Base-by-base conservation (phyloP, 2,329 filamentous ascomycete species). In the Podosphaera aphanis region DNA sequence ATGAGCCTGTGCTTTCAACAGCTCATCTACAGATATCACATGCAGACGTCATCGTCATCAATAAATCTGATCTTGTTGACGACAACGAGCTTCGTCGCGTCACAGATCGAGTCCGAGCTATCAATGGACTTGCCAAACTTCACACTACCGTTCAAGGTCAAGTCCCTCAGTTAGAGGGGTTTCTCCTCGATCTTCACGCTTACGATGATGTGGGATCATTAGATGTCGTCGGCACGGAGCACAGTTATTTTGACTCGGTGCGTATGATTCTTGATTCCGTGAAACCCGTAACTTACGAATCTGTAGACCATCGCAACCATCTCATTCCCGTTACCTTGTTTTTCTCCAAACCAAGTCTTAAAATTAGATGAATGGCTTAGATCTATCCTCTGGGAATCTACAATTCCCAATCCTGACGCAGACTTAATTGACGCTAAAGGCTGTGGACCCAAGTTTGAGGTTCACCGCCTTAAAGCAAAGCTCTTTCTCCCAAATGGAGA, bases 1-100 rank as follows among this genome's bases (percentile, higher is more conserved):
- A 69, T 42, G 77, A 79, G 0, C 77, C 81, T 0, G 63, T 85
- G 7, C 73, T 94, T 62, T 94, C 88, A 0, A 93, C 83, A 2
- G 90, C 90, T 0, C 90, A 98, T 61, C 71, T 95, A 42, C 90
- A 98, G 57, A 93, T 98, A 49, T 94, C 85, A 1, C 88, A 98
- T 56, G 90, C 90, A 5, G 90, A 98, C 62, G 84, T 95, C 7
- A 73, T 98, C 39, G 74, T 98, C 35, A 74, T 98, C 54, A 98
- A 98, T 64, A 98, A 98, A 61, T 70, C 78, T 2, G 90, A 98
- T 58, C 67, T 94, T 2, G 85, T 95, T 2, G 73, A 70, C 5
- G 60, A 70, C 1, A 64, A 71, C 5, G 76, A 93, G 55, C 69
- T 95, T 1, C 62, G 73, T n/a, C 62, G 59, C 0, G 82, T 94